These are phyloP conservation scores for Melastoma malabathricum DNA, from an alignment of 345 rosid genomes.

Conservation along the genomic window DNA sequence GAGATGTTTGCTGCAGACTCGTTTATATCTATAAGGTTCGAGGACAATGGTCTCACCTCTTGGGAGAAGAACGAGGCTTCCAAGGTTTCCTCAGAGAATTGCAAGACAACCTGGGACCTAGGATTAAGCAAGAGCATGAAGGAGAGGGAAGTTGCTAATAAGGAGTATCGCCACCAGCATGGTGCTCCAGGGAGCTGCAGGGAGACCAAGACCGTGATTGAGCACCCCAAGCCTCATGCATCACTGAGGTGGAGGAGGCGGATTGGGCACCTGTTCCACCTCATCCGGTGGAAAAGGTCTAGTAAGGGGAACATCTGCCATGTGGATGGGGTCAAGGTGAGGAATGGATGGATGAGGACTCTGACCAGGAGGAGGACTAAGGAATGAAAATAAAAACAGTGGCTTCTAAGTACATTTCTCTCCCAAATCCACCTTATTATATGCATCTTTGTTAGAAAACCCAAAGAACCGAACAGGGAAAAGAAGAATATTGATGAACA, in stretches of 20 bases:
- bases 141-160: background rate
- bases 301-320: slow-evolving; percentile 44
- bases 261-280: slow-evolving; percentile 74
- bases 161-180: background rate
- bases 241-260: slow-evolving; percentile 83
- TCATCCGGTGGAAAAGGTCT: slow-evolving; percentile 66
- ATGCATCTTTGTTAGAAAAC: too few relatives aligned
- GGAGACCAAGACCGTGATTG: slow-evolving; percentile 41
- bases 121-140: slow-evolving; percentile 5
- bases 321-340: slow-evolving; percentile 65
- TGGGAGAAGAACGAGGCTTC: slow-evolving; percentile 66
- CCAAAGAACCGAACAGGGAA: too few relatives aligned
- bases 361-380: slow-evolving; percentile 62
- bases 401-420: slow-evolving; percentile 2
- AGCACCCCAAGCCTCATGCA: slow-evolving; percentile 41
- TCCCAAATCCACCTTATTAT: slow-evolving; percentile 6
- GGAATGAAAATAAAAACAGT: slow-evolving; percentile 13
- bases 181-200: slow-evolving; percentile 4
- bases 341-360: slow-evolving; percentile 76
- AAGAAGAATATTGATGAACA: too few relatives aligned
- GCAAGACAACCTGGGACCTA: slow-evolving; percentile 28
- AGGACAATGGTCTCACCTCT: slow-evolving; percentile 64
- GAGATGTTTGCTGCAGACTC: slow-evolving; percentile 41
- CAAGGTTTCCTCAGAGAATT: slow-evolving; percentile 37
- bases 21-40: slow-evolving; percentile 85